These are phyloP conservation scores for Ceratocystiopsis sp. DNA, from an alignment of 2,329 filamentous ascomycete genomes.

Conservation along the genomic window DNA sequence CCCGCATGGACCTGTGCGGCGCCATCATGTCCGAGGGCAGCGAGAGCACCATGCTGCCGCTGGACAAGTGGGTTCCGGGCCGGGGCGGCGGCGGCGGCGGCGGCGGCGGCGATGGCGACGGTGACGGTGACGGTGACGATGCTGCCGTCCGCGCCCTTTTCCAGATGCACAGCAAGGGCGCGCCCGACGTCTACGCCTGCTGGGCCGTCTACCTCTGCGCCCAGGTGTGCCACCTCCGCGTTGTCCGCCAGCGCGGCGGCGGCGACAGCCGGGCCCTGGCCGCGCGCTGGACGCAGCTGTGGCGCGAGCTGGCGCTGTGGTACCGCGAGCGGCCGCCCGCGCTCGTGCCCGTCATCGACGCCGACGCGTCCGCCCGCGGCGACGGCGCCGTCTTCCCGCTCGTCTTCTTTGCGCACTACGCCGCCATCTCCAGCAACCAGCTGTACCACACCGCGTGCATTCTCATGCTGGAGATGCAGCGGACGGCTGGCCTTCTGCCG, in stretches of 20 bases:
- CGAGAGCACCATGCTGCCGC: conserved; percentile 30
- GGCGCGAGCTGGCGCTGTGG: conserved; percentile 34
- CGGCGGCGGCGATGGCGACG: conserved; percentile 1
- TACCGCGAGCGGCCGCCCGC: conserved; percentile 26
- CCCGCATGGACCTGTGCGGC: conserved; percentile 38
- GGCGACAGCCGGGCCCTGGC: conserved; percentile 23
- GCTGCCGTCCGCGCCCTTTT: conserved; percentile 13
- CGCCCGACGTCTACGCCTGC: conserved; percentile 39
- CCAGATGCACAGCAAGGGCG: conserved; percentile 9
- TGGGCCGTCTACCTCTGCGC: conserved; percentile 40
- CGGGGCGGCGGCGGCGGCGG: conserved; percentile 19
- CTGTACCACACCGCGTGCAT: conserved; percentile 38
- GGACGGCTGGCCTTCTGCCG: conserved; percentile 10
- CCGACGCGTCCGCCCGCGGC: conserved; percentile 15
- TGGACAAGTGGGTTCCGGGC: conserved; percentile 29
- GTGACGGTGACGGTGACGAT: conserved; percentile 2
- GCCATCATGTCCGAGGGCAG: conserved; percentile 36
- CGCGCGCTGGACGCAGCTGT: conserved; percentile 27
- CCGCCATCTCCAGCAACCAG: conserved; percentile 38
- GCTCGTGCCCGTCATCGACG: conserved; percentile 27
- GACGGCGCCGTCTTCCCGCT: conserved; percentile 27
- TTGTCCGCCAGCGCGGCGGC: conserved; percentile 25
- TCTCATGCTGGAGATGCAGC: conserved; percentile 28
- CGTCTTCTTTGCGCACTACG: conserved; percentile 34
- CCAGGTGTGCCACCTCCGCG: conserved; percentile 31